Conservation (phyloP, 2,329 filamentous ascomycete species). For the Thelonectria rubi region DNA sequence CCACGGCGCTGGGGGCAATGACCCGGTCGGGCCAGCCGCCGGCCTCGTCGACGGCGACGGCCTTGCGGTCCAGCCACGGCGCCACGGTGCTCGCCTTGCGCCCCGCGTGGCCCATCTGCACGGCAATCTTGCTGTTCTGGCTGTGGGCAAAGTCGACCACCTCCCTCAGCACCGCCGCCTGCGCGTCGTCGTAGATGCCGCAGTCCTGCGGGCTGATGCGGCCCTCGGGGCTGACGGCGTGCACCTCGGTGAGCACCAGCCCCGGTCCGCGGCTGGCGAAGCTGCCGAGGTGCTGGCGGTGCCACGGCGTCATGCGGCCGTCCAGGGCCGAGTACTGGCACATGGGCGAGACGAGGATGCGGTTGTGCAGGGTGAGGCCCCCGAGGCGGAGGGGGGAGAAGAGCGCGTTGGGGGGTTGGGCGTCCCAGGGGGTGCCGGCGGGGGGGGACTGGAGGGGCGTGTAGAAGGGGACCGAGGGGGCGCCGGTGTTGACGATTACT, state of each 20-base stretch:
- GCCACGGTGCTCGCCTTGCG: conserved; percentile 57
- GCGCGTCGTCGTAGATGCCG: conserved; percentile 76
- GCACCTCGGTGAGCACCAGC: conserved; percentile 73
- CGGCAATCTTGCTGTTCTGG: conserved; percentile 71
- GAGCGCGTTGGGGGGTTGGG: conserved; percentile 42
- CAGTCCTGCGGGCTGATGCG: conserved; percentile 76
- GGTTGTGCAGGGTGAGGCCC: conserved; percentile 55
- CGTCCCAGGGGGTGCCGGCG: conserved; percentile 38
- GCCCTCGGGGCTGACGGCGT: conserved; percentile 71
- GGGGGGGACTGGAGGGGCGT: conserved; percentile 39
- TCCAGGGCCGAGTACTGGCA: conserved; percentile 55
- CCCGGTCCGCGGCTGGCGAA: conserved; percentile 58
- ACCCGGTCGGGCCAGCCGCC: conserved; percentile 41
- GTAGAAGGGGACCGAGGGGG: conserved; percentile 38
- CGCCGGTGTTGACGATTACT: conserved; percentile 33
- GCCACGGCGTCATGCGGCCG: conserved; percentile 54
- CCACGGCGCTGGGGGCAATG: conserved; percentile 33
- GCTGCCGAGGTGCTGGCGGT: conserved; percentile 52
- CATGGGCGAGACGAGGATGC: conserved; percentile 58
- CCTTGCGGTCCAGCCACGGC: conserved; percentile 41
- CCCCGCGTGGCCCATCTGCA: conserved; percentile 77
- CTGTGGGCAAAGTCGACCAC: conserved; percentile 70
- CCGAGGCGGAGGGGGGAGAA: conserved; percentile 57
- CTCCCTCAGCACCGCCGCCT: conserved; percentile 66
- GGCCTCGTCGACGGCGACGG: conserved; percentile 36